Percentiles rank a stretch among this genome's conserved stretches.
phyloP scores from a whole-genome alignment of 2,329 filamentous ascomycete genomes.

The Venturia aucupariae region DNA sequence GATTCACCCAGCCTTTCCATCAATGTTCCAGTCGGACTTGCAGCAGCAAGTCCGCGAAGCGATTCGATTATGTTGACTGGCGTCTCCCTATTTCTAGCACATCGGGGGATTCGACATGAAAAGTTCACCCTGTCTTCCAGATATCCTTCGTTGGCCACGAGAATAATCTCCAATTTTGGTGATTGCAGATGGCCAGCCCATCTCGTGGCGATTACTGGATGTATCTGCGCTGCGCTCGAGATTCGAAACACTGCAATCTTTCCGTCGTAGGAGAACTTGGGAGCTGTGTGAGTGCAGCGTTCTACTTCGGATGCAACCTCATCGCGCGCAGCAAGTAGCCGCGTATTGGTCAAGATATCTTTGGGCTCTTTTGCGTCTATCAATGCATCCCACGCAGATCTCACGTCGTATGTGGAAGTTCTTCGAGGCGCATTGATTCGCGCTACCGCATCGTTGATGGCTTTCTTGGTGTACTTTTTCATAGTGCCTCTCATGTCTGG shows the following conservation, averaged over 20 bases:
- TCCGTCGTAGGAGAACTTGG: slow-evolving; percentile 54
- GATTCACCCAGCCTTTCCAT: slow-evolving; percentile 48
- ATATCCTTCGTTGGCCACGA: slow-evolving; percentile 60
- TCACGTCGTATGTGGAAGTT: slow-evolving; percentile 51
- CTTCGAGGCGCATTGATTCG: slow-evolving; percentile 57
- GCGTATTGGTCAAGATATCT: slow-evolving; percentile 40
- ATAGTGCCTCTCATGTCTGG: slow-evolving; percentile 55
- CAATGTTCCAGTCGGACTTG: slow-evolving; percentile 25
- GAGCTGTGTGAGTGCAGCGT: slow-evolving; percentile 51
- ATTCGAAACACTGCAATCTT: slow-evolving; percentile 56
- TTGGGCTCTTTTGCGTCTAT: slow-evolving; percentile 41
- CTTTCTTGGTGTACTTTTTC: slow-evolving; percentile 52
- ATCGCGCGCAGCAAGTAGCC: slow-evolving; percentile 44
- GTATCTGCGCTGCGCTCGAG: slow-evolving; percentile 50
- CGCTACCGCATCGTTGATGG: slow-evolving; percentile 53
- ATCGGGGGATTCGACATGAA: slow-evolving; percentile 52
- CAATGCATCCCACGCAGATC: slow-evolving; percentile 52
- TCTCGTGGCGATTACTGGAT: slow-evolving; percentile 57
- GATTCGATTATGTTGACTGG: slow-evolving; percentile 56
- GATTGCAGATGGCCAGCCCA: slow-evolving; percentile 55
- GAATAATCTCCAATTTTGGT: slow-evolving; percentile 50
- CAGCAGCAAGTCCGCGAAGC: slow-evolving; percentile 42
- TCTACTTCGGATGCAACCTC: slow-evolving; percentile 55
- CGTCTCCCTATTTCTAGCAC: slow-evolving; percentile 43
- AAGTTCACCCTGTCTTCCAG: slow-evolving; percentile 56